These are phyloP conservation scores for Puccinia brachypodii DNA, from an alignment of 1,284 basidiomycete genomes.

Conservation along the genomic window DNA sequence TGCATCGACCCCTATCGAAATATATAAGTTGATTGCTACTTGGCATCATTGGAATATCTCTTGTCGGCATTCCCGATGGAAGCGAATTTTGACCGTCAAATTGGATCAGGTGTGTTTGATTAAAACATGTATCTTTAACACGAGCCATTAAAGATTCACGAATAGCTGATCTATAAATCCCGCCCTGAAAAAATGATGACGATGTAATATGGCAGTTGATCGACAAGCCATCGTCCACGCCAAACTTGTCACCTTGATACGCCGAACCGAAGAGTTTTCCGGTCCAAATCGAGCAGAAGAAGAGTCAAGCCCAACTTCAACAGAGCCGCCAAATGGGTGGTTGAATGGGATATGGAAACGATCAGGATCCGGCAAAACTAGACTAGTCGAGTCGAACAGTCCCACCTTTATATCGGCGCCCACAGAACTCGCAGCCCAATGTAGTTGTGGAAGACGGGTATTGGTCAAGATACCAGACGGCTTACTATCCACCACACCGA, in stretches of 20 bases:
- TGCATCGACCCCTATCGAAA: background rate
- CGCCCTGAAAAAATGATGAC: too few species aligned
- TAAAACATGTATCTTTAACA: background rate
- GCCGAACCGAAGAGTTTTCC: conserved; percentile 17
- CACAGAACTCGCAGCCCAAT: conserved; percentile 20
- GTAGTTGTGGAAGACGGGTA: conserved; percentile 28
- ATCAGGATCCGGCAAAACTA: background rate
- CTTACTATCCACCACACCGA: background rate
- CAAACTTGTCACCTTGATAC: conserved; percentile 10
- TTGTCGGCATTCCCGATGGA: conserved; percentile 19
- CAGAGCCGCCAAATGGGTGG: background rate
- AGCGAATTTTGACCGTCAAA: conserved; percentile 8
- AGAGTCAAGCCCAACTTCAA: background rate
- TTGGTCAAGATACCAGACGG: conserved; percentile 23
- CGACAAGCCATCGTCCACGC: conserved; percentile 22
- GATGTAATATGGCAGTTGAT: too few species aligned
- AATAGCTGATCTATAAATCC: too few species aligned
- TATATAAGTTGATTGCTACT: conserved; percentile 25
- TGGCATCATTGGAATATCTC: conserved; percentile 32
- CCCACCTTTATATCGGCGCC: background rate
- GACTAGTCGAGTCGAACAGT: background rate
- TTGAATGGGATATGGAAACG: conserved; percentile 16
- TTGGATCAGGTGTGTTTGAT: conserved; percentile 25
- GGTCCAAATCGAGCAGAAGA: background rate
- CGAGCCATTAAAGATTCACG: too few species aligned